Evolutionary conservation across 192 early-diverging fungal genomes (phyloP), one percentile per base, ranked within the genome.

Genomic region (Coemansia sp.): DNA sequence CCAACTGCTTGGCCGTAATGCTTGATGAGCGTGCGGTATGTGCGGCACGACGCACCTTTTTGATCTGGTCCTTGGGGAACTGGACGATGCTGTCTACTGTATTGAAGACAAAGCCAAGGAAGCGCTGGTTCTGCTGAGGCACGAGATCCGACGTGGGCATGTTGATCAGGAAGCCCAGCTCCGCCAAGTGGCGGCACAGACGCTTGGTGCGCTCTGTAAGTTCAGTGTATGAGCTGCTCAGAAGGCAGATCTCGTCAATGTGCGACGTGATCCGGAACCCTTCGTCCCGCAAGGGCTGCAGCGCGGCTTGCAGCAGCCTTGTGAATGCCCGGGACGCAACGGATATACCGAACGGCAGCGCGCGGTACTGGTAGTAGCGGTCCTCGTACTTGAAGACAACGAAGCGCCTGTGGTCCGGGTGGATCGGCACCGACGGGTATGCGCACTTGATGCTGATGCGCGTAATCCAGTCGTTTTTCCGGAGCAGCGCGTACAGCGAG

Each of bases 81-180:
- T 76, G 71, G 34, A 76, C 52, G 9, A 52, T 33, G 40, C 65
- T 55, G 11, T 74, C 69, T 10, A 74, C n/a, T 1, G 80, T 82
- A 33, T 82, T 82, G 53, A 82, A 82, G 23, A 74, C 74, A 52
- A 82, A 82, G 0, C 80, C 80, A 10, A 82, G 62, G 59, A 82
- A 82, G 25, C 74, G 42, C 65, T 82, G 80, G 68, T 71, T 82
- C 61, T 82, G 80, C 56, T 76, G 74, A 0, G 80, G 80, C 59
- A 76, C 75, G 49, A 82, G 50, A 45, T 76, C 75, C 0, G 80
- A 82, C 0, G 71, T 65, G 7, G 56, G 23, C 61, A 64, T 62
- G 41, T 76, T 76, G 43, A 82, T 73, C 59, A 82, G 59, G 35
- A 82, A 82, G 1, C 80, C 80, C 2, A 82, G 71, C 9, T 66